A percentile compares a stretch with the other conserved stretches of the same genome.
phyloP scores from a whole-genome alignment of 805 yeast species.

The Teunomyces aglyptinius region DNA sequence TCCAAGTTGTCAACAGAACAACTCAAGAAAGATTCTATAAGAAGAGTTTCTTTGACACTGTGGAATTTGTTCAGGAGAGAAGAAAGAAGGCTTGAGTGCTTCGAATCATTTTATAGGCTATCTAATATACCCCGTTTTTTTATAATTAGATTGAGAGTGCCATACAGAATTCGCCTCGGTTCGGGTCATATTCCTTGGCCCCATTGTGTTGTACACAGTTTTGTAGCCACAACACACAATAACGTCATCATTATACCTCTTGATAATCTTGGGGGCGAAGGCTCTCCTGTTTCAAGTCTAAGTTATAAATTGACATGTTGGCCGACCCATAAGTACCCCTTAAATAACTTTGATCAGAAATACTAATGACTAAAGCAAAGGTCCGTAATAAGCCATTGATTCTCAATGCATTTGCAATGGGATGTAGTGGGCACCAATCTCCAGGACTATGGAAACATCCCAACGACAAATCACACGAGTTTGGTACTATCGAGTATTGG shows the following conservation, averaged over 20 bases:
- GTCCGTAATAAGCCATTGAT: not conserved
- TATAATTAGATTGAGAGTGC: not conserved
- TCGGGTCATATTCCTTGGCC: not conserved
- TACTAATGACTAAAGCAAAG: not conserved
- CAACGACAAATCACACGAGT: conserved; percentile 1
- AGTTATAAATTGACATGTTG: not conserved
- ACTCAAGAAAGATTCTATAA: conserved; percentile 24
- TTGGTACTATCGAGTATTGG: conserved; percentile 6
- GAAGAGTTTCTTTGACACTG: conserved; percentile 10
- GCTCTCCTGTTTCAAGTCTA: not conserved
- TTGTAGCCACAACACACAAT: conserved; percentile 2
- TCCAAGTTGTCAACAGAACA: conserved; percentile 26
- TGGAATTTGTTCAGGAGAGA: conserved; percentile 2
- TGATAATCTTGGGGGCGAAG: too few relatives aligned
- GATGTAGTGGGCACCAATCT: conserved; percentile 2
- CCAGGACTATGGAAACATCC: conserved; percentile 7
- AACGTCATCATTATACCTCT: not conserved
- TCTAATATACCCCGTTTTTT: not conserved
- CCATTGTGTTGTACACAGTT: not conserved
- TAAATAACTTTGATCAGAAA: not conserved
- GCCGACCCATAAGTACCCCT: not conserved
- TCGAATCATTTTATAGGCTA: not conserved
- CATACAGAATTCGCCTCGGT: not conserved
- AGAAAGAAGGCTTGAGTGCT: conserved; percentile 3
- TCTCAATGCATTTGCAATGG: conserved; percentile 6